A percentile compares a stretch with the other conserved stretches of the same genome.
phyloP scores from a whole-genome alignment of 495 filamentous ascomycete species.

The Cairneyella variabilis region DNA sequence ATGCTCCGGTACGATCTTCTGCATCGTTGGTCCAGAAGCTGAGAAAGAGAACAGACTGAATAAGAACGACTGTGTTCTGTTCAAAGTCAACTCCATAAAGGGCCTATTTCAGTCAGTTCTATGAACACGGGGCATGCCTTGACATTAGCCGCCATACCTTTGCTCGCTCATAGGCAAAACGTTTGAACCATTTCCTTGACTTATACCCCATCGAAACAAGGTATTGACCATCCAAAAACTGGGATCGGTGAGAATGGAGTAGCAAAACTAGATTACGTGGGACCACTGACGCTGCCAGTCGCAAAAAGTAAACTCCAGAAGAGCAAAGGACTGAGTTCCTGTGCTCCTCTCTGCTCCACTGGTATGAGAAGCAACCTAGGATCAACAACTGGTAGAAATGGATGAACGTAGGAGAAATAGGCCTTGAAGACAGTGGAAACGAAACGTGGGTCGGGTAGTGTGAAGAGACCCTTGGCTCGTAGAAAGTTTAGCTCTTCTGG shows the following conservation, averaged over 20 bases:
- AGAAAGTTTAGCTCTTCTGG: not conserved
- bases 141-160: slow-evolving; percentile 6
- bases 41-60: slow-evolving; percentile 23
- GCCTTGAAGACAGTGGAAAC: slow-evolving; percentile 21
- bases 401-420: slow-evolving; percentile 35
- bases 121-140: not conserved
- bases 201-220: not conserved
- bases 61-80: slow-evolving; percentile 20
- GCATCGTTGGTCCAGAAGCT: slow-evolving; percentile 24
- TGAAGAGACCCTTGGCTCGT: not conserved
- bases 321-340: slow-evolving; percentile 33
- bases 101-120: not conserved
- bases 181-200: slow-evolving; percentile 15
- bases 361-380: slow-evolving; percentile 27
- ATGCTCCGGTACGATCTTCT: slow-evolving; percentile 23
- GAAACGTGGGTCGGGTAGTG: not conserved
- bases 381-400: slow-evolving; percentile 38
- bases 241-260: not conserved
- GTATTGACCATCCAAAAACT: not conserved
- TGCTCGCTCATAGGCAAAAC: slow-evolving; percentile 4
- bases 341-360: slow-evolving; percentile 22
- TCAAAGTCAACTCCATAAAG: slow-evolving; percentile 19
- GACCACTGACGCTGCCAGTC: slow-evolving; percentile 30
- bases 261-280: not conserved
- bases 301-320: slow-evolving; percentile 43